Base-by-base conservation (phyloP, 2,329 filamentous ascomycete species). In the Monilinia laxa region DNA sequence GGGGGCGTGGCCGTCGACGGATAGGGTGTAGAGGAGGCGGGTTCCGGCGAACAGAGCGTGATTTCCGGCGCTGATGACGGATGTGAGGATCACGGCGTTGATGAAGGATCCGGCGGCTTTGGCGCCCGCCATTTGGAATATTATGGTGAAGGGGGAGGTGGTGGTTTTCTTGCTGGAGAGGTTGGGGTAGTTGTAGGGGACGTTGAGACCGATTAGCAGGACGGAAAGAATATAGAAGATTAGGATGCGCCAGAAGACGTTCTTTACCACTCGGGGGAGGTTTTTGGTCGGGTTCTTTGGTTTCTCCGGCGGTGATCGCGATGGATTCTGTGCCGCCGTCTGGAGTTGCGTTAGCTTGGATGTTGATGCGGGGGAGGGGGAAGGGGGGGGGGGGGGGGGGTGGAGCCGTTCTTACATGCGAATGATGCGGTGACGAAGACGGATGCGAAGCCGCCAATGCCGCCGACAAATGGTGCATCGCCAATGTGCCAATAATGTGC, bases 231-330 rank as follows among this genome's bases (percentile, higher is more conserved):
- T 78, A 7, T 83, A 84, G n/a, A 85, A 76, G 54, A 75, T 66
- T 1, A 75, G 69, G 54, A 76, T 76, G 81, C 86, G 82, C 85
- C 85, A 88, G 73, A 88, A 88, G 57, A 88, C 85, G 64, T 89
- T 88, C 71, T 85, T 85, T 56, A 89, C 84, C 5, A 88, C 87
- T 4, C 82, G 81, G 2, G 87, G 87, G 49, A 90, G 78, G 66
- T 82, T 88, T 69, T 81, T 82, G 23, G 84, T 81, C 0, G 87
- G 87, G 70, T 89, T 81, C 70, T 84, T 84, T 85, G 2, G 87
- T 89, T 75, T 90, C 87, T 49, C 87, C 87, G 1, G 87, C 87
- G 0, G 87, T 88, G 67, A 89, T 86, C 57, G 85, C 86, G 59
- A 89, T 87, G 45, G 83, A 85, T 75, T 89, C 86, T 3, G 85